Conservation (phyloP, 176 grass and related monocot species). For the Oryza brachyantha region DNA sequence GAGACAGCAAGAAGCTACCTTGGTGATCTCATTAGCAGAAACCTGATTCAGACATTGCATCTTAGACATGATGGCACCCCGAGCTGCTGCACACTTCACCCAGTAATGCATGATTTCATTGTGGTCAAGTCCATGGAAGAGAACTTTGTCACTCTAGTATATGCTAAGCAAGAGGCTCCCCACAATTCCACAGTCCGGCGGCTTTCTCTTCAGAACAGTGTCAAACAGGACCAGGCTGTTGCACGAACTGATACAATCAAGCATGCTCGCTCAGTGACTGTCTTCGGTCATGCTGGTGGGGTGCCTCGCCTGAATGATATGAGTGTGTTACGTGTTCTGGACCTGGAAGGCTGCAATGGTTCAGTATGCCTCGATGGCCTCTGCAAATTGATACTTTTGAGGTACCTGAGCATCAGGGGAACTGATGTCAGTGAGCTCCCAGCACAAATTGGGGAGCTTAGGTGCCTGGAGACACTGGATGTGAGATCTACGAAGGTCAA, state of each 20-base stretch:
- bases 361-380: conserved; percentile 25
- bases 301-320: conserved; percentile 13
- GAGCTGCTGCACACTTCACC: conserved; percentile 29
- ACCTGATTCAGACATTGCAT: conserved; percentile 21
- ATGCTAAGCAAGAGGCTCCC: conserved; percentile 9
- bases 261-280: conserved; percentile 36
- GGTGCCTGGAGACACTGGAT: conserved; percentile 44
- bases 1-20: conserved; percentile 31
- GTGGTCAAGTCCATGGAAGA: conserved; percentile 41
- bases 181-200: neutral
- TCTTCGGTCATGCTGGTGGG: conserved; percentile 8
- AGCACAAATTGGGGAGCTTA: conserved; percentile 30
- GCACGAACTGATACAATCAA: neutral
- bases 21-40: conserved; percentile 35
- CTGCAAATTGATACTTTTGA: conserved; percentile 32
- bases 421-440: conserved; percentile 29
- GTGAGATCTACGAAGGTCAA: conserved; percentile 42
- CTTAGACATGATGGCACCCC: conserved; percentile 10
- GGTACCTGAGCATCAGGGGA: conserved; percentile 44
- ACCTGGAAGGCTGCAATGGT: conserved; percentile 37
- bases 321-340: conserved; percentile 37
- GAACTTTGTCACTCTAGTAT: conserved; percentile 37
- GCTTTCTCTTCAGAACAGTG: conserved; percentile 28
- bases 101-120: conserved; percentile 45
- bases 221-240: neutral